phyloP scores from a whole-genome alignment of 2,329 filamentous ascomycete genomes.

The Fusarium nurragi region DNA sequence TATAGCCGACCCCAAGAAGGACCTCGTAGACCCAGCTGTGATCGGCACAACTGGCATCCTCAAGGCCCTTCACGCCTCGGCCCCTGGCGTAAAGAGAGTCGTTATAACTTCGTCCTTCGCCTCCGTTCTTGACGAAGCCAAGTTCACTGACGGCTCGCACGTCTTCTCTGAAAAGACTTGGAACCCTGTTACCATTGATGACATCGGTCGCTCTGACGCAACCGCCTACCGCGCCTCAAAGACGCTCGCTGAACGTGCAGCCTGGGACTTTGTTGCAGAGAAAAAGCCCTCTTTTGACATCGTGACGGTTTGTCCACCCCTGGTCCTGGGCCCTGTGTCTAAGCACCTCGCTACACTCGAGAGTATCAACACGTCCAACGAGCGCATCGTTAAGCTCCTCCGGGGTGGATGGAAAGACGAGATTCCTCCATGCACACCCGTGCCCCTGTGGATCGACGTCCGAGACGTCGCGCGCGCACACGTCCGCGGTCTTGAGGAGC shows the following conservation, averaged over 20 bases:
- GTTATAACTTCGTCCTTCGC: conserved; percentile 69
- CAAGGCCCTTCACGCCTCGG: conserved; percentile 69
- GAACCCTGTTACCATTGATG: conserved; percentile 62
- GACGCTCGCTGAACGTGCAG: conserved; percentile 62
- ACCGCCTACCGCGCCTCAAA: conserved; percentile 65
- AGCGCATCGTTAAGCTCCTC: conserved; percentile 61
- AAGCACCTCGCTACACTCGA: conserved; percentile 58
- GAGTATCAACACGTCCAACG: conserved; percentile 64
- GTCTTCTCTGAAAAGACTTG: conserved; percentile 60
- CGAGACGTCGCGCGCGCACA: conserved; percentile 65
- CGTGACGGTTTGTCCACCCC: conserved; percentile 63
- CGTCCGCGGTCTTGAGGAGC: conserved; percentile 60
- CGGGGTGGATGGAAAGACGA: conserved; percentile 58
- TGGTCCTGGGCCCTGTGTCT: conserved; percentile 64
- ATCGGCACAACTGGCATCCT: conserved; percentile 74
- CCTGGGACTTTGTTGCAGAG: conserved; percentile 61
- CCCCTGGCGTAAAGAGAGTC: conserved; percentile 73
- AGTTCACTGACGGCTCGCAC: conserved; percentile 51
- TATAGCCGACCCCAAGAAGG: conserved; percentile 58
- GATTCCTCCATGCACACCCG: conserved; percentile 54
- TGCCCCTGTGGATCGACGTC: conserved; percentile 64
- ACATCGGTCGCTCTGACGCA: conserved; percentile 52
- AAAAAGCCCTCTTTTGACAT: conserved; percentile 60
- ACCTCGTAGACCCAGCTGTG: conserved; percentile 67
- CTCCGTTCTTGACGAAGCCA: conserved; percentile 56